phyloP scores from a whole-genome alignment of 169 alveolate genomes.

The Cryptosporidium sp. region DNA sequence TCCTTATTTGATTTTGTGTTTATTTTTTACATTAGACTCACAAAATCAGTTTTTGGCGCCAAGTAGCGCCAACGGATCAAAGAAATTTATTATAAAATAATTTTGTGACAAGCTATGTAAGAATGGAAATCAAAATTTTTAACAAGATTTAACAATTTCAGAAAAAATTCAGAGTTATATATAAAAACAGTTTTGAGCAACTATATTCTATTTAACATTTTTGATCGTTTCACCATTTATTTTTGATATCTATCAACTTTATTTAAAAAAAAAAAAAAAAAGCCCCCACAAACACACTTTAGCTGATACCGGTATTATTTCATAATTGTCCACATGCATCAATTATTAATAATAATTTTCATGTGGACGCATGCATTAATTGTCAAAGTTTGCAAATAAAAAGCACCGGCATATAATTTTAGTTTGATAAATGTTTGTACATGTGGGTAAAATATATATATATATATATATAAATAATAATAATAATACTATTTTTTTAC shows the following conservation, averaged over 20 bases:
- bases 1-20: not conserved
- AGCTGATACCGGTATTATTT: not conserved
- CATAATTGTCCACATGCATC: not conserved
- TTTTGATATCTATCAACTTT: too few species aligned
- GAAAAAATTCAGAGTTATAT: not conserved
- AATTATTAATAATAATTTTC: not conserved
- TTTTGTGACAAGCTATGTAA: too few species aligned
- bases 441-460: not conserved
- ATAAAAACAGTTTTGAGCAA: too few species aligned
- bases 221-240: not conserved
- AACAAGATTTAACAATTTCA: too few species aligned
- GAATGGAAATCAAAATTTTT: too few species aligned
- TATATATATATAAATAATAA: not conserved
- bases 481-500: too few species aligned
- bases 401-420: not conserved
- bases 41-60: conserved; percentile 14
- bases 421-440: not conserved
- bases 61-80: not conserved
- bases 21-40: conserved; percentile 14
- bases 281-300: not conserved
- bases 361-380: conserved; percentile 18
- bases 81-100: not conserved
- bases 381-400: not conserved
- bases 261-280: too few species aligned
- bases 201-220: too few species aligned